Conservation (phyloP, 2,329 filamentous ascomycete species). For the Talaromyces sp. region DNA sequence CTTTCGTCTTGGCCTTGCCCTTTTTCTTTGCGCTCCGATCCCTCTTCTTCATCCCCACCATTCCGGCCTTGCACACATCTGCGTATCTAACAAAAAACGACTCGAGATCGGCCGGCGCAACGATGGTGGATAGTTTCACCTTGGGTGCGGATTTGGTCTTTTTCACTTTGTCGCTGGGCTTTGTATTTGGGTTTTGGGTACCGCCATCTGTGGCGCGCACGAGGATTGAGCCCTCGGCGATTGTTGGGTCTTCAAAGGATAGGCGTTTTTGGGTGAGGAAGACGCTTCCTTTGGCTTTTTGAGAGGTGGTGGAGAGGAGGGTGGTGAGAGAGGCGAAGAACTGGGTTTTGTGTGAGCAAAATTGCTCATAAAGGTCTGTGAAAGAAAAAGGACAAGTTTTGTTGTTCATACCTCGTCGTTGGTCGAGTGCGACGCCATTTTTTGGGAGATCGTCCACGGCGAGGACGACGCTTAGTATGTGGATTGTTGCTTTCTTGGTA, state of each 20-base stretch:
- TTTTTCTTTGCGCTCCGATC: slow-evolving; percentile 73
- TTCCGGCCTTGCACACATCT: slow-evolving; percentile 83
- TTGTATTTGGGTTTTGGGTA: slow-evolving; percentile 42
- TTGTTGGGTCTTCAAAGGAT: slow-evolving; percentile 56
- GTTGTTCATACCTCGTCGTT: slow-evolving; percentile 38
- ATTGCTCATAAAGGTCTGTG: background rate
- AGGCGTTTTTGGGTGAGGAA: slow-evolving; percentile 42
- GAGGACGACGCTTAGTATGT: background rate
- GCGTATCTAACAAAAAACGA: slow-evolving; percentile 80
- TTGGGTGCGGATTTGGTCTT: slow-evolving; percentile 48
- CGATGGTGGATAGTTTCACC: slow-evolving; percentile 77
- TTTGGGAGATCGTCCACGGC: background rate
- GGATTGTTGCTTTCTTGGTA: background rate
- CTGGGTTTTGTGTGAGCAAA: slow-evolving; percentile 23
- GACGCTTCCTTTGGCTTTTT: slow-evolving; percentile 39
- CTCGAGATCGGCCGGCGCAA: slow-evolving; percentile 70
- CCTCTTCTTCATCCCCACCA: slow-evolving; percentile 85
- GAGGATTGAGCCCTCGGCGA: slow-evolving; percentile 56
- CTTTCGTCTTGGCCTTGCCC: slow-evolving; percentile 65
- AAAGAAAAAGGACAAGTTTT: slow-evolving; percentile 4
- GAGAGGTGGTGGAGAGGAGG: slow-evolving; percentile 37
- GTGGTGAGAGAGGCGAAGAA: slow-evolving; percentile 39
- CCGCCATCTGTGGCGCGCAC: slow-evolving; percentile 83
- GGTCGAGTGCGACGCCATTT: slow-evolving; percentile 33
- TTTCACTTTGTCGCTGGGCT: slow-evolving; percentile 31